Base-by-base conservation (phyloP, 352 stramenopile genomes). In the Phytopythium aichiense region DNA sequence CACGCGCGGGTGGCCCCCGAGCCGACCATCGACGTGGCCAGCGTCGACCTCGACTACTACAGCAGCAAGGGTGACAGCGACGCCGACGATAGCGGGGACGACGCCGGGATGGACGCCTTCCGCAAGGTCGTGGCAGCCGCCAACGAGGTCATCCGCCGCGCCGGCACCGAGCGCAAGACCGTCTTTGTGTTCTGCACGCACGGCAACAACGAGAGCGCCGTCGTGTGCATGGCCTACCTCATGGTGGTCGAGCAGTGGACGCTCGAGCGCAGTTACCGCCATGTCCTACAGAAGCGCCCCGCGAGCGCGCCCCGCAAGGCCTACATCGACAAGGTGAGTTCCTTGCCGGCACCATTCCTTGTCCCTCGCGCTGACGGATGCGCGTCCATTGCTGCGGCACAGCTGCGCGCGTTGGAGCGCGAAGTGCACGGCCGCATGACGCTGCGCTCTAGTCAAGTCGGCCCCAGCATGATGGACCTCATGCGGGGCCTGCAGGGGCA, bases 171-270 rank as follows among this genome's bases (percentile, higher is more conserved):
- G 31, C 67, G 71, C 30, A 79, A 79, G 58, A 88, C 73, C 15
- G 73, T 88, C 0, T 83, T 90, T 42, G 73, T 90, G n/a, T 87
- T 81, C 56, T 90, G 81, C 60, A 90, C 81, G 18, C 76, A 88
- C 33, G 81, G 81, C 50, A 88, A 80, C 56, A 90, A 90, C 63
- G 81, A 90, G 61, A 81, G 81, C 43, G 77, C 72, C 18, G 79
- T 90, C 7, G 75, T 87, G 18, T 90, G 81, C 60, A 86, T 90
- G 43, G 71, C 78, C 50, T 88, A 79, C 42, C 66, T 90, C 20
- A 81, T 90, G 75, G 53, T 90, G 0, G 64, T 73, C 15, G 68
- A 86, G 63, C 63, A 75, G 40, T 90, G 78, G 81, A 80, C 68
- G 53, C 68, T 90, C 9, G 81, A 87, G 50, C 78, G 74, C 50